These are phyloP conservation scores for Dalbergia cochinchinensis DNA, from an alignment of 306 rosid genomes.

Conservation along the genomic window DNA sequence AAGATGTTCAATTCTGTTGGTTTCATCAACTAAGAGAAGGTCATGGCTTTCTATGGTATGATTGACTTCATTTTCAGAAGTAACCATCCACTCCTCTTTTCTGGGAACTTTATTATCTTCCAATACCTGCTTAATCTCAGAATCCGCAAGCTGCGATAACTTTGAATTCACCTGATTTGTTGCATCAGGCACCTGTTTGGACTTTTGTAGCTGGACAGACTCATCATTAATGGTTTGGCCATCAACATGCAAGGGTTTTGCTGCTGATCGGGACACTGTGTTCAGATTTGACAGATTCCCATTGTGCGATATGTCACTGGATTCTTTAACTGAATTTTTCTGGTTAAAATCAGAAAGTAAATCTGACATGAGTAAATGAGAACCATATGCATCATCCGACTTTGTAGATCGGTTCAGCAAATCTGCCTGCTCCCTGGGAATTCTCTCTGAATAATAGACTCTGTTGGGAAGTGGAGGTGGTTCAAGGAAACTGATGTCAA, in stretches of 20 bases:
- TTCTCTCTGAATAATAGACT: conserved; percentile 84
- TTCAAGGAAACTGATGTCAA: conserved; percentile 74
- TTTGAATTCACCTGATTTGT: conserved; percentile 55
- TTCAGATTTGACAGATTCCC: conserved; percentile 55
- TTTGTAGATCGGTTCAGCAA: conserved; percentile 80
- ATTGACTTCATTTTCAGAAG: conserved; percentile 49
- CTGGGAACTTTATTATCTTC: conserved; percentile 50
- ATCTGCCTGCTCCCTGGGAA: conserved; percentile 88
- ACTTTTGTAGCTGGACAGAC: conserved; percentile 53
- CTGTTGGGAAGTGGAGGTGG: conserved; percentile 77
- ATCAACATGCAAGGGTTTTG: conserved; percentile 52
- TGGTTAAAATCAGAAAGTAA: conserved; percentile 63
- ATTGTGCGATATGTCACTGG: conserved; percentile 52
- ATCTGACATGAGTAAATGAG: conserved; percentile 68
- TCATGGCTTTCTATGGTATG: conserved; percentile 47
- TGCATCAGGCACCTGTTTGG: conserved; percentile 64
- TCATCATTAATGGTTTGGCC: conserved; percentile 60
- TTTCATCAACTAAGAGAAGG: conserved; percentile 52
- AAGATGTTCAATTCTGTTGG: conserved; percentile 47
- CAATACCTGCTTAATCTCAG: conserved; percentile 50
- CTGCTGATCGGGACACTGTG: conserved; percentile 52
- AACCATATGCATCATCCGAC: conserved; percentile 82
- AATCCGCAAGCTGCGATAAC: conserved; percentile 56
- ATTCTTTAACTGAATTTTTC: conserved; percentile 58
- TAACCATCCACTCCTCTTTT: conserved; percentile 52